Conservation (phyloP, 2,329 filamentous ascomycete genomes). For the Arthroderma sp. region DNA sequence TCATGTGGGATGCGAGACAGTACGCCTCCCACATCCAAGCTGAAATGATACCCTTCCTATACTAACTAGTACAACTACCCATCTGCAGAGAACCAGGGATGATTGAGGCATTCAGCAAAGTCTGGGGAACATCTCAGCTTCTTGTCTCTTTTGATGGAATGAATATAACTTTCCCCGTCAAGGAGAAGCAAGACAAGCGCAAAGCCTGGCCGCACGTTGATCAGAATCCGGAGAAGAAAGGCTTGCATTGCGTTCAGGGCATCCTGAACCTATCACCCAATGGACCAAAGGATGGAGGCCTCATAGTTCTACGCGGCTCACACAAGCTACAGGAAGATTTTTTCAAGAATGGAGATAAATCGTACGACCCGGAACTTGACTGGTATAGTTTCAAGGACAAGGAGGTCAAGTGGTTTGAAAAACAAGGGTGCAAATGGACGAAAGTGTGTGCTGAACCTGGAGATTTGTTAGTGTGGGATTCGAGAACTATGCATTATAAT, state of each 20-base stretch:
- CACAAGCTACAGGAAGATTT: conserved; percentile 10
- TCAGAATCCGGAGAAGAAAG: conserved; percentile 19
- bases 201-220: conserved; percentile 33
- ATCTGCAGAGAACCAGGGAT: background rate
- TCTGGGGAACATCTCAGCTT: conserved; percentile 22
- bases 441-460: conserved; percentile 33
- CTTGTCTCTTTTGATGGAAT: conserved; percentile 17
- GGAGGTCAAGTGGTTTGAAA: conserved; percentile 20
- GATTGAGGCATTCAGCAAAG: conserved; percentile 25
- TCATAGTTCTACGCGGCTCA: background rate
- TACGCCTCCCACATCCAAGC: background rate
- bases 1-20: background rate
- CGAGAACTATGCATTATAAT: conserved; percentile 1
- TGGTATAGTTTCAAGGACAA: conserved; percentile 15
- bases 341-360: background rate
- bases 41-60: background rate
- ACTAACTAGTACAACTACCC: background rate
- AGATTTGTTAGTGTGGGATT: conserved; percentile 32
- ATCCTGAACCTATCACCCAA: conserved; percentile 10
- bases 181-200: conserved; percentile 9
- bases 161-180: conserved; percentile 27
- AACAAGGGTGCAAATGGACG: conserved; percentile 14
- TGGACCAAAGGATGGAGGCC: conserved; percentile 11
- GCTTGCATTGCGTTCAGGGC: background rate
- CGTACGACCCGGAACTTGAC: conserved; percentile 9